phyloP scores from a whole-genome alignment of 1,139 yeast genomes.

The Suhomyces guaymorum region DNA sequence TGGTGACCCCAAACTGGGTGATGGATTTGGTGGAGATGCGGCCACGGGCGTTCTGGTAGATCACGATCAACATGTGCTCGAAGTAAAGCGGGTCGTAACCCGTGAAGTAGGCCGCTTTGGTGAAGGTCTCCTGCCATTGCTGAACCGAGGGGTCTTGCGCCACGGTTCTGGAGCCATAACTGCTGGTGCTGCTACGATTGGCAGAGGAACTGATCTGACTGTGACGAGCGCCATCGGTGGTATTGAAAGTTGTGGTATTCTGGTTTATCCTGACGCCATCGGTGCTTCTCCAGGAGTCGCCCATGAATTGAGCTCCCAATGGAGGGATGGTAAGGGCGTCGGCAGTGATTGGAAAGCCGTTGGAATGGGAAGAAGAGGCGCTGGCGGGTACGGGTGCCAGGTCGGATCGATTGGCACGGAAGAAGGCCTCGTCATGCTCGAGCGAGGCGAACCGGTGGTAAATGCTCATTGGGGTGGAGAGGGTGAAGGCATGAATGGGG shows the following conservation, averaged over 20 bases:
- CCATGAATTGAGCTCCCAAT: conserved; percentile 9
- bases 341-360: not conserved
- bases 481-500: not conserved
- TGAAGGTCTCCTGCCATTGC: conserved; percentile 46
- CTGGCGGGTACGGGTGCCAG: too few relatives aligned
- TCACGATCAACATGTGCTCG: conserved; percentile 53
- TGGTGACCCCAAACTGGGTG: conserved; percentile 69
- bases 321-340: too few relatives aligned
- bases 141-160: conserved; percentile 9
- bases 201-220: too few relatives aligned
- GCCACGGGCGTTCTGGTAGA: conserved; percentile 48
- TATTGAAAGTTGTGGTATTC: too few relatives aligned
- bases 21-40: conserved; percentile 62
- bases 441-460: conserved; percentile 43
- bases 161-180: conserved; percentile 1
- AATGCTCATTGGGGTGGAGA: conserved; percentile 23
- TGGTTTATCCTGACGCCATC: conserved; percentile 5
- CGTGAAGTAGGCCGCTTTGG: conserved; percentile 54
- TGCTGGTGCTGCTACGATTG: too few relatives aligned
- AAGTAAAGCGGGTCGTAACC: conserved; percentile 55
- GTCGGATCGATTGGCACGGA: conserved; percentile 11
- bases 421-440: conserved; percentile 34
- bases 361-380: too few relatives aligned
- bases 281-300: conserved; percentile 9
- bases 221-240: too few relatives aligned